These are phyloP conservation scores for Mortierella hygrophila DNA, from an alignment of 192 early-diverging fungal genomes.

Conservation along the genomic window DNA sequence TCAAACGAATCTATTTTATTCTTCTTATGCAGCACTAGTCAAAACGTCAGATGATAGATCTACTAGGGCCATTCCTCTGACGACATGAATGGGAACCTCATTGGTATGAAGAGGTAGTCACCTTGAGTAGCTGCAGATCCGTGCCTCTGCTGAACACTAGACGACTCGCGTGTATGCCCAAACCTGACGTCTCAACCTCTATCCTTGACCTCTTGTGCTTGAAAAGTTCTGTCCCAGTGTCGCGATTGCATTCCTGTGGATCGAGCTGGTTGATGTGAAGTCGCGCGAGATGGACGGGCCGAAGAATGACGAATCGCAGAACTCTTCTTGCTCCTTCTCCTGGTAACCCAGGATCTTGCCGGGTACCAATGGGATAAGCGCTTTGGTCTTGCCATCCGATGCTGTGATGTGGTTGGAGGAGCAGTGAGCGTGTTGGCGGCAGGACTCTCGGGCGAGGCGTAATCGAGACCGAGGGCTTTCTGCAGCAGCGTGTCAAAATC, in stretches of 20 bases:
- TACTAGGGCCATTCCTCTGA: neutral
- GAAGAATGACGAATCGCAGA: neutral
- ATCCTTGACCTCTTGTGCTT: neutral
- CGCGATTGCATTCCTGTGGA: neutral
- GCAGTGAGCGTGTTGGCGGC: neutral
- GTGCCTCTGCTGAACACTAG: neutral
- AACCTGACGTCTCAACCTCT: neutral
- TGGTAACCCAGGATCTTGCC: conserved; percentile 6
- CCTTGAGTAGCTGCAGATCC: too few relatives aligned
- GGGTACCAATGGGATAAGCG: neutral
- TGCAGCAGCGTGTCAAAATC: conserved; percentile 14
- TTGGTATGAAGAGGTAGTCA: neutral
- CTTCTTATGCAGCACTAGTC: neutral
- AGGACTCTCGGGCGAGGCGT: too few relatives aligned
- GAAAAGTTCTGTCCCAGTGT: neutral
- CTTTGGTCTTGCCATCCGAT: neutral
- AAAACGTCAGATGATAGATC: neutral
- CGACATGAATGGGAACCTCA: neutral
- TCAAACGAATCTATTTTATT: neutral
- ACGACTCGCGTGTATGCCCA: neutral
- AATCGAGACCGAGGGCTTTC: neutral
- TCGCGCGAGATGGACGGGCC: conserved; percentile 4
- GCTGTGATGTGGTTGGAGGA: neutral
- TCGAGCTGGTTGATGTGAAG: conserved; percentile 20
- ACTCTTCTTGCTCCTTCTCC: conserved; percentile 9